A percentile compares a stretch with the other conserved stretches of the same genome.
Conservation (phyloP, 1,284 basidiomycete species). For the Takashimella tepidaria region DNA sequence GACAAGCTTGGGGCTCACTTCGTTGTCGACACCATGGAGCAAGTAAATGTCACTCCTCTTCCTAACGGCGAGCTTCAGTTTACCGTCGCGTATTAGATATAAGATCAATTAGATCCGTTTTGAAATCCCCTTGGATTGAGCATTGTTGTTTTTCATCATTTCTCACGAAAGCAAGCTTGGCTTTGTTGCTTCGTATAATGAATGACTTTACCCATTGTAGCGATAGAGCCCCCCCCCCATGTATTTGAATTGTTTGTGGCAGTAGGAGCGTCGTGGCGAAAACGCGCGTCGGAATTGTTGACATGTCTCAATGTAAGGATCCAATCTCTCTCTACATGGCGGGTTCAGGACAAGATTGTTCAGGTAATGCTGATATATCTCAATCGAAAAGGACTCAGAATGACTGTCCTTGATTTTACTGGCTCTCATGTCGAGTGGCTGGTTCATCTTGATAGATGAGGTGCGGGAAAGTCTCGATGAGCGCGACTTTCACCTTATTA, state of each 20-base stretch:
- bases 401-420: neutral
- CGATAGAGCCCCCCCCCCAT: neutral
- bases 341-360: neutral
- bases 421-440: neutral
- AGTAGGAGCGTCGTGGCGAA: neutral
- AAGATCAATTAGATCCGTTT: neutral
- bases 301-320: neutral
- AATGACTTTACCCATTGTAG: neutral
- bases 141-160: neutral
- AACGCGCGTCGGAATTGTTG: neutral
- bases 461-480: neutral
- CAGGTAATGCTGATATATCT: neutral
- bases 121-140: neutral
- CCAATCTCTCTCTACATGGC: neutral
- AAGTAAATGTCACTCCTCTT: slow-evolving; percentile 49
- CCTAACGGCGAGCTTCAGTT: slow-evolving; percentile 32
- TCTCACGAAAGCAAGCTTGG: too few relatives aligned
- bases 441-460: neutral
- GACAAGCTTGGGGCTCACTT: slow-evolving; percentile 64
- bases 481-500: too few relatives aligned
- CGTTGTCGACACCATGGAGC: slow-evolving; percentile 59
- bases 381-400: neutral
- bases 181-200: too few relatives aligned
- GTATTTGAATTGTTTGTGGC: neutral
- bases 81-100: slow-evolving; percentile 23